Evolutionary conservation across 2,329 filamentous ascomycete species (phyloP), one percentile per base, ranked within the genome.

Genomic region (Nemania serpens): DNA sequence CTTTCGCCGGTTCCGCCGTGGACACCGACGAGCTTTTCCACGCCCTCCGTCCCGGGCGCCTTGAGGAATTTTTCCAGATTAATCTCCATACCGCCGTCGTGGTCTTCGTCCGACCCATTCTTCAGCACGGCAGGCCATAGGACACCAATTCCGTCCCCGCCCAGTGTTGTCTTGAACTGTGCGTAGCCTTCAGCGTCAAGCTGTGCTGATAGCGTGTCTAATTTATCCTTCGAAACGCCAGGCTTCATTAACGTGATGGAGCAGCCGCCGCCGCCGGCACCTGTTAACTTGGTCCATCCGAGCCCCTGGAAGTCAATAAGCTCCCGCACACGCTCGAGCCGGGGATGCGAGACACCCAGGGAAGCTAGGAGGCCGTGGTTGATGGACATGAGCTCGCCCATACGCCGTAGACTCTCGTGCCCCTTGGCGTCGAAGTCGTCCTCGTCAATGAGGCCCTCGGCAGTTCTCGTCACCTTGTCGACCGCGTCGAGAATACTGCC

Each of bases 231-330:
- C 6, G 84, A 73, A 1, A 84, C 80, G 33, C 85, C 85, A 0
- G 91, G 90, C 66, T 89, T 90, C 50, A 99, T 81, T 3, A 99
- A 80, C 0, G 94, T 96, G 68, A 99, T 98, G 2, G 93, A 94
- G 76, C 96, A 98, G 2, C 95, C 95, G 58, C 95, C 96, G 12
- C 95, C 96, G 20, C 95, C 95, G 1, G 95, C 95, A 36, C 95
- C 95, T 0, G 95, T 99, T 59, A 99, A 84, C 75, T 99, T 99
- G 12, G 95, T 97, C 93, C 93, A 99, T 33, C 95, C 95, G 58
- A 97, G 90, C 42, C 89, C 90, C 58, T 92, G 86, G 69, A 95
- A 88, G 68, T 99, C 94, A 50, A 96, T 90, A 25, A 99, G 81
- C 77, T 97, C 94, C 64, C 95, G 88, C 68, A 99, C 88, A 34